Conservation (phyloP, 2,329 filamentous ascomycete genomes). For the Venturia aucupariae region DNA sequence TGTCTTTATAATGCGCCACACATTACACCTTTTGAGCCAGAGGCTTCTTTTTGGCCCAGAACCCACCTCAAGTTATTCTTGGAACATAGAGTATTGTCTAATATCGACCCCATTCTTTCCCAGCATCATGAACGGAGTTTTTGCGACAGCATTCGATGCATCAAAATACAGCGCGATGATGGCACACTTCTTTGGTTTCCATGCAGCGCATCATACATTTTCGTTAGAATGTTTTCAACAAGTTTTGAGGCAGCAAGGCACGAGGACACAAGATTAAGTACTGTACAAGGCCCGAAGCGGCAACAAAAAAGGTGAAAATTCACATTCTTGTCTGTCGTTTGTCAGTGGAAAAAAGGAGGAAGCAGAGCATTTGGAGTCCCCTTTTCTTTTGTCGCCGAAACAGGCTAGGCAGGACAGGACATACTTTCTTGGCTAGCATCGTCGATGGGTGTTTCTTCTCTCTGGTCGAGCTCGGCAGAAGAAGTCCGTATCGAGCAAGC, state of each 20-base stretch:
- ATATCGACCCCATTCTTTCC: neutral
- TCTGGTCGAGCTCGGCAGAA: neutral
- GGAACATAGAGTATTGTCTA: conserved; percentile 1
- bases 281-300: neutral
- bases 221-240: neutral
- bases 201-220: conserved; percentile 1
- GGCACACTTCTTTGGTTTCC: neutral
- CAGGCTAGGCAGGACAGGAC: neutral
- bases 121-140: conserved; percentile 7
- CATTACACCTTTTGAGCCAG: neutral
- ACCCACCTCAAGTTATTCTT: neutral
- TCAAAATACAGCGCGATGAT: conserved; percentile 1
- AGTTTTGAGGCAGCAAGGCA: neutral
- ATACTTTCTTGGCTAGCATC: conserved; percentile 1
- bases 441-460: neutral
- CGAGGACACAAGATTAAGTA: neutral
- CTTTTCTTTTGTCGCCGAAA: neutral
- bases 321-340: neutral
- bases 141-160: conserved; percentile 7
- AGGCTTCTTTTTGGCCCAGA: neutral
- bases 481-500: neutral
- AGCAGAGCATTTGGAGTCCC: neutral
- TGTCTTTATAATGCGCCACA: conserved; percentile 31
- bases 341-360: neutral
- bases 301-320: neutral